phyloP scores from a whole-genome alignment of 768 basidiomycete genomes.

The Lactifluus echinatus region DNA sequence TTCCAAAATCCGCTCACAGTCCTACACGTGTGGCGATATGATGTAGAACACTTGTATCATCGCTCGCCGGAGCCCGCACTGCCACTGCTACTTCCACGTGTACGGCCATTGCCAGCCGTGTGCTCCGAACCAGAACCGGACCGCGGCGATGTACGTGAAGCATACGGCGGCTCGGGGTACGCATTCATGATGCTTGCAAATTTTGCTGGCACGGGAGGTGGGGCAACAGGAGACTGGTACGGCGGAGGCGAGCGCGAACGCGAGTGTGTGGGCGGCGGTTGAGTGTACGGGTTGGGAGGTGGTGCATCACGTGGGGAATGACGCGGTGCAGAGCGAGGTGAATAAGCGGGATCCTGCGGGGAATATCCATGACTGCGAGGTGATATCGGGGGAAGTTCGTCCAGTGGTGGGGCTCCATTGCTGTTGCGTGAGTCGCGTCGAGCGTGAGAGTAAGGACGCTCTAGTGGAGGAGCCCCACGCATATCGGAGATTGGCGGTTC shows the following conservation, averaged over 20 bases:
- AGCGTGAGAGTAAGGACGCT: constrained; percentile 11
- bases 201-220: constrained; percentile 39
- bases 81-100: constrained; percentile 14
- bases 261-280: not conserved
- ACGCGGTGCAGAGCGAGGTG: constrained; percentile 7
- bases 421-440: constrained; percentile 16
- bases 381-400: constrained; percentile 16
- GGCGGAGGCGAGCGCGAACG: constrained; percentile 25
- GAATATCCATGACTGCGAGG: constrained; percentile 13
- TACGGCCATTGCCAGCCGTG: constrained; percentile 20
- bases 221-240: constrained; percentile 23
- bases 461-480: constrained; percentile 2
- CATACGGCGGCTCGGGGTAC: constrained; percentile 36
- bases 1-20: not conserved
- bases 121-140: constrained; percentile 27
- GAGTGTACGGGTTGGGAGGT: constrained; percentile 11
- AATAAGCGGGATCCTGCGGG: constrained; percentile 8
- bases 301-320: constrained; percentile 10
- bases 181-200: constrained; percentile 68
- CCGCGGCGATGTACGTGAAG: constrained; percentile 21
- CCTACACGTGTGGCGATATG: not conserved
- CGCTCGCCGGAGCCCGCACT: constrained; percentile 16
- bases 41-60: not conserved
- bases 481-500: constrained; percentile 12
- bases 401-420: constrained; percentile 10